These are phyloP conservation scores for Fusarium irregulare DNA, from an alignment of 2,329 filamentous ascomycete genomes.

Conservation along the genomic window DNA sequence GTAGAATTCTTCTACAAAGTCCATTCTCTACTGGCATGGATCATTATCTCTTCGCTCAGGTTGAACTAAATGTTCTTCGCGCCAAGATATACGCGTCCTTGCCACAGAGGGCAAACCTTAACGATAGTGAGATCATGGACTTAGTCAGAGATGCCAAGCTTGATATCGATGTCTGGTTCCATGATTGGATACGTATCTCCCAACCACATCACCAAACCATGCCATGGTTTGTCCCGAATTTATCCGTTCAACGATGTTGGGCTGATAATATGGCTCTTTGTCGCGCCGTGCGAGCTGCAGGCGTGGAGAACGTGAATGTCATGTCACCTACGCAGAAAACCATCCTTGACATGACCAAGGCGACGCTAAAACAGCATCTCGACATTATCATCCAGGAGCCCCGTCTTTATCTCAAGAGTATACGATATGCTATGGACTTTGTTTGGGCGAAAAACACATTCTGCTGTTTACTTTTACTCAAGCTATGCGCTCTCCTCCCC, in stretches of 20 bases:
- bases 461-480: conserved; percentile 15
- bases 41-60: conserved; percentile 20
- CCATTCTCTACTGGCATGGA: conserved; percentile 15
- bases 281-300: conserved; percentile 9
- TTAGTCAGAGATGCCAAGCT: conserved; percentile 19
- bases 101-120: not conserved
- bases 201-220: not conserved
- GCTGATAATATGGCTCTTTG: conserved; percentile 26
- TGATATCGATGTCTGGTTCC: conserved; percentile 19
- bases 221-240: conserved; percentile 20
- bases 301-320: conserved; percentile 18
- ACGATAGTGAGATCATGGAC: conserved; percentile 13
- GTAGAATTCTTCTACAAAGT: conserved; percentile 6
- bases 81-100: conserved; percentile 22
- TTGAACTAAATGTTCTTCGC: conserved; percentile 11
- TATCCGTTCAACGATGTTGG: conserved; percentile 17
- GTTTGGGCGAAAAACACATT: conserved; percentile 23
- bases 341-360: conserved; percentile 12
- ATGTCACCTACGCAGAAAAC: conserved; percentile 9
- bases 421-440: conserved; percentile 24
- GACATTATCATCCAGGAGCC: conserved; percentile 20
- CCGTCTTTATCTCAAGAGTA: conserved; percentile 13
- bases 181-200: conserved; percentile 18
- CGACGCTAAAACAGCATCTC: conserved; percentile 6
- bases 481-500: not conserved